These are phyloP conservation scores for Tylopilus sp. DNA, from an alignment of 1,284 basidiomycete species.

Conservation along the genomic window DNA sequence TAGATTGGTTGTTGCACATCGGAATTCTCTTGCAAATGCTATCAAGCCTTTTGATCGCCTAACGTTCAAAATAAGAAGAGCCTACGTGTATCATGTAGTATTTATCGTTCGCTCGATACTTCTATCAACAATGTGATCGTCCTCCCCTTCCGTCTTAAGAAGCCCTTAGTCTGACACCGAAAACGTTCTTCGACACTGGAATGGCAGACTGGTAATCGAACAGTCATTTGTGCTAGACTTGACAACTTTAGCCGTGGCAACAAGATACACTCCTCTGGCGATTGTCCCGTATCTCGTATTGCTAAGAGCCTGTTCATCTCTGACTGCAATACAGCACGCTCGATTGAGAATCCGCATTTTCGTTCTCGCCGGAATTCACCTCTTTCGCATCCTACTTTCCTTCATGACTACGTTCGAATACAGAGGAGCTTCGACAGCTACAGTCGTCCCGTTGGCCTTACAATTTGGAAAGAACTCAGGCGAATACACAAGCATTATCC, in stretches of 20 bases:
- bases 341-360: constrained; percentile 74
- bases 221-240: constrained; percentile 82
- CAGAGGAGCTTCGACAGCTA: constrained; percentile 77
- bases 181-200: no score
- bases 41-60: no score
- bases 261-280: constrained; percentile 69
- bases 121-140: no score
- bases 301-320: neutral
- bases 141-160: no score
- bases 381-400: constrained; percentile 87
- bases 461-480: constrained; percentile 74
- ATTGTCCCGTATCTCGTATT: constrained; percentile 12
- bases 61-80: no score
- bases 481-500: constrained; percentile 70
- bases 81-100: neutral
- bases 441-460: constrained; percentile 80
- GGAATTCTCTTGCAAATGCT: no score
- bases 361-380: constrained; percentile 86
- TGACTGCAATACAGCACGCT: constrained; percentile 53
- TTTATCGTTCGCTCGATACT: neutral
- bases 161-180: no score
- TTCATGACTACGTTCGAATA: constrained; percentile 83
- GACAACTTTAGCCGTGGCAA: constrained; percentile 85
- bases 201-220: no score
- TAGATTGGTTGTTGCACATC: neutral